Evolutionary conservation across 768 basidiomycete species (phyloP), one percentile per base, ranked within the genome.

Genomic region (Boletus speciosus): DNA sequence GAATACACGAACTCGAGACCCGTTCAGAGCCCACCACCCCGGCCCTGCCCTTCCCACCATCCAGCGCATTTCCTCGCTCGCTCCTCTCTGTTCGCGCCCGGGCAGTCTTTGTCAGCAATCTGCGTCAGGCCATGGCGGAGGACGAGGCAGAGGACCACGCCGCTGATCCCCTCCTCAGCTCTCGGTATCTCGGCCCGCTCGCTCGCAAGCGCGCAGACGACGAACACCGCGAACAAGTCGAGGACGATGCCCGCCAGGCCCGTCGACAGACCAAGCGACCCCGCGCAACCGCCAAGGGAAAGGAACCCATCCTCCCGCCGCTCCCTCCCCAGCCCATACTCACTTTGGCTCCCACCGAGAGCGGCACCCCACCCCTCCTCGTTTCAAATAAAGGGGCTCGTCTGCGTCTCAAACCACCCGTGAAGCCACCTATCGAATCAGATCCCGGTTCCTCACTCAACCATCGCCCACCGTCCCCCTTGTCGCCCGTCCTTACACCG

Each of bases 1-100:
- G 83, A 27, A 83, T 88, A 57, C 73, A 76, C 55, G 85, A 84
- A 55, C 76, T 87, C 29, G 83, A 87, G 64, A 65, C 62, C 29
- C 75, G 74, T 52, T 68, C 72, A 29, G 73, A 67, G 49, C 61
- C 65, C 16, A 65, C 58, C 35, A 61, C 66, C 1, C 66, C 69
- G 45, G 60, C 60, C 23, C 47, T 68, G 45, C 63, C 67, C 16
- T 75, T 76, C 43, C 75, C 76, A 9, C 72, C 71, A 16, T 75
- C 76, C 47, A 70, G 76, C 52, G 80, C 80, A 37, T 77, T 77
- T 49, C 79, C 80, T 23, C 81, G 78, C 55, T 72, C 76, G 37
- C 72, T 81, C 35, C 67, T 77, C 49, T 74, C 74, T 41, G 23
- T 73, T 10, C 72, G 74, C 23, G 69, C 77, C 38, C 76, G 78